phyloP scores from a whole-genome alignment of 2,329 filamentous ascomycete genomes.

The Botryotinia calthae region DNA sequence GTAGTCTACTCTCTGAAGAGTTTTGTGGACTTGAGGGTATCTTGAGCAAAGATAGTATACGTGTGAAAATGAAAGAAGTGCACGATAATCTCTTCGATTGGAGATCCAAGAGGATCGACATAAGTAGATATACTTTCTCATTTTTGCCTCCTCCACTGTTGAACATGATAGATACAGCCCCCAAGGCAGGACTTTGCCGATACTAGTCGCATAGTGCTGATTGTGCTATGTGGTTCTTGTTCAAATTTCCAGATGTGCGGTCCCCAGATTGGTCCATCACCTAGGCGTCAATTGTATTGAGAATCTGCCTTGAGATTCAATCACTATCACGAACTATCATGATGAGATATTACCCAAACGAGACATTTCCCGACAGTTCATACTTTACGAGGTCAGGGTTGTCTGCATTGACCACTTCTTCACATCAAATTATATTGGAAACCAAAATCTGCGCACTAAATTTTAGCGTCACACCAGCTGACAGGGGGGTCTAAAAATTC shows the following conservation, averaged over 20 bases:
- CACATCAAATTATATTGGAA: neutral
- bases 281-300: constrained; percentile 1
- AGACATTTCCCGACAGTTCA: neutral
- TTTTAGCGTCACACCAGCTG: neutral
- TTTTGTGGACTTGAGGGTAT: neutral
- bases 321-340: constrained; percentile 1
- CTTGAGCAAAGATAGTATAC: neutral
- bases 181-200: neutral
- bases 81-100: neutral
- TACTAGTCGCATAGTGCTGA: neutral
- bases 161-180: neutral
- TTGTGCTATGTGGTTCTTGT: neutral
- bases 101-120: neutral
- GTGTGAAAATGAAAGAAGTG: neutral
- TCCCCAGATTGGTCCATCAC: neutral
- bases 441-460: neutral
- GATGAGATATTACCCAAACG: neutral
- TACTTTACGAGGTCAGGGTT: neutral
- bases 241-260: neutral
- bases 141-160: neutral
- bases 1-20: neutral
- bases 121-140: constrained; percentile 2
- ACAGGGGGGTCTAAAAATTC: neutral
- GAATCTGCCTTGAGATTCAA: neutral
- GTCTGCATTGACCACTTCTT: neutral